Percentiles rank a stretch among this genome's conserved stretches.
Conservation (phyloP, 1,284 basidiomycete genomes). For the Pseudozyma flocculosa region DNA sequence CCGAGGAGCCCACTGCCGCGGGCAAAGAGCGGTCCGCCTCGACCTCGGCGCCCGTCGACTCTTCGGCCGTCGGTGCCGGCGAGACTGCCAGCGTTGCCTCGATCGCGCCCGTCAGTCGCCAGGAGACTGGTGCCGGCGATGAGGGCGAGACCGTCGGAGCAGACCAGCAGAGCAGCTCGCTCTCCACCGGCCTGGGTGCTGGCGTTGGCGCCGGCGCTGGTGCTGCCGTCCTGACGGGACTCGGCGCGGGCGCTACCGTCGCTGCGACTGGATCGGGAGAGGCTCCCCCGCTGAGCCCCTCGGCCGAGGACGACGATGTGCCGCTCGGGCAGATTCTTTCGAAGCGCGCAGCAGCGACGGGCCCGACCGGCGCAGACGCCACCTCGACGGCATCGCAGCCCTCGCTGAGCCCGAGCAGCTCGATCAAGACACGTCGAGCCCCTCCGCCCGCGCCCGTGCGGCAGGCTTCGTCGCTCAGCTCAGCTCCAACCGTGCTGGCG, state of each 20-base stretch:
- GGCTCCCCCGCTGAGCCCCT: neutral
- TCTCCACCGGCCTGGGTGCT: constrained; percentile 17
- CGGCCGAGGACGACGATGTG: constrained; percentile 25
- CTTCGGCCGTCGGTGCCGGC: constrained; percentile 14
- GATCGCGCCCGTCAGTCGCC: constrained; percentile 27
- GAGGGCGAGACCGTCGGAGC: constrained; percentile 3
- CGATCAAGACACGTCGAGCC: constrained; percentile 45
- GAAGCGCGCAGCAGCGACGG: constrained; percentile 1
- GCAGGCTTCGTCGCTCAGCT: constrained; percentile 16
- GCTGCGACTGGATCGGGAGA: too few relatives aligned
- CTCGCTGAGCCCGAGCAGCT: constrained; percentile 19
- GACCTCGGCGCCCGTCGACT: too few relatives aligned
- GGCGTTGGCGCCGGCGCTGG: constrained; percentile 24
- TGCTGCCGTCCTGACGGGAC: constrained; percentile 19
- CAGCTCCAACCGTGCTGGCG: constrained; percentile 12
- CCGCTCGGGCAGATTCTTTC: constrained; percentile 25
- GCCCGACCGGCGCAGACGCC: neutral
- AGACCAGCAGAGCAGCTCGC: too few relatives aligned
- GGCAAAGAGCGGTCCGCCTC: too few relatives aligned
- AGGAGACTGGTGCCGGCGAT: constrained; percentile 10
- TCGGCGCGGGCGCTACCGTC: constrained; percentile 20
- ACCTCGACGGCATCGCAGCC: constrained; percentile 1
- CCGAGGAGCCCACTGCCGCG: too few relatives aligned
- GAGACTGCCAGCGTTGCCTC: constrained; percentile 28
- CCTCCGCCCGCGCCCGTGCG: constrained; percentile 47